Evolutionary conservation across 805 yeast species (phyloP), one percentile per base, ranked within the genome.

Genomic region (Lachancea kluyveri): DNA sequence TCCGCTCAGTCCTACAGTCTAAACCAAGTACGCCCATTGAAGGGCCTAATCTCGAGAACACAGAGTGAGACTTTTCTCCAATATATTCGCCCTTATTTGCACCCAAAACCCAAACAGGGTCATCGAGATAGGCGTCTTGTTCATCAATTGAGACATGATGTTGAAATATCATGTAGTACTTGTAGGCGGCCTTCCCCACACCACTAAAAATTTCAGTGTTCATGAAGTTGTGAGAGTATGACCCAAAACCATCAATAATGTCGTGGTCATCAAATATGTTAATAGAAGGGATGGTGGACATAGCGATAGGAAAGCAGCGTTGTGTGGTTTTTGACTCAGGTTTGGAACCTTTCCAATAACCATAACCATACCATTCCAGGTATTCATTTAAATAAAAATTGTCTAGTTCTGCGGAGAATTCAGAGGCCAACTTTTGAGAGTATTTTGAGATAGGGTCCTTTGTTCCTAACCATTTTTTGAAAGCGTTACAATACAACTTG

Each of bases 181-280:
- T 77, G 64, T 74, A 85, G 2, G 97, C 96, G 8, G 73, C 60
- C 38, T 70, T 69, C 7, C 97, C 97, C 19, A 90, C 70, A 8
- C 79, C 73, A 35, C 59, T 54, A 53, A 90, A 84, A 6, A 84
- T 71, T 1, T 74, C 77, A 23, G 76, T 72, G 3, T 48, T 46
- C 95, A 86, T 87, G 20, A 95, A 84, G 1, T 57, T 35, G 43
- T 86, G 82, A 29, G 68, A 66, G 56, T 90, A 90, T 0, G 95
- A 83, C 2, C 97, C 98, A 60, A 76, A 90, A 3, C 97, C 98
- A 53, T 90, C 98, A 44, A 92, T 88, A 31, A 90, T 84, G 56
- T 92, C 97, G 59, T 90, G 98, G 56, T 90, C 98, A 57, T 90
- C 98, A 60, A 65, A 88, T 19, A 90, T 74, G 56, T 88, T 90